Evolutionary conservation across 805 yeast genomes (phyloP).

Genomic region (Zygosaccharomyces bisporus): DNA sequence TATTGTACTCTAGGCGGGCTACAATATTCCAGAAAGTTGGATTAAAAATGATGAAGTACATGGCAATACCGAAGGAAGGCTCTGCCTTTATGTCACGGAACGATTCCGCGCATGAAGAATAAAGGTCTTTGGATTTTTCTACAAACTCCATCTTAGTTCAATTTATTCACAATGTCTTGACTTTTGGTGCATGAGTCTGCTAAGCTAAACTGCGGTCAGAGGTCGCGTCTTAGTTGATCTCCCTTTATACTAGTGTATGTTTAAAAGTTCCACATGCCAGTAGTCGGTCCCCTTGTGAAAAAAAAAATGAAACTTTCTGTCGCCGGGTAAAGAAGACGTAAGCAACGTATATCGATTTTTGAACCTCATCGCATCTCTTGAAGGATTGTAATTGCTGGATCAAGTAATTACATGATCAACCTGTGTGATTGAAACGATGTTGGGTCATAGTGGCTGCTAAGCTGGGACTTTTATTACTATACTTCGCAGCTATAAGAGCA

Average conservation of each 20-base stretch:
- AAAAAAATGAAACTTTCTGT: background rate
- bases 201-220: too few species aligned
- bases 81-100: slow-evolving; percentile 21
- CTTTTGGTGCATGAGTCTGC: too few species aligned
- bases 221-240: too few species aligned
- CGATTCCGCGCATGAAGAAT: slow-evolving; percentile 14
- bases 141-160: background rate
- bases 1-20: slow-evolving; percentile 81
- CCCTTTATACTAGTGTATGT: background rate
- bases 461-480: background rate
- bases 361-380: slow-evolving; percentile 3
- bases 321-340: slow-evolving; percentile 5
- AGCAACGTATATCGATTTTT: background rate
- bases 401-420: slow-evolving; percentile 7
- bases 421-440: slow-evolving; percentile 4
- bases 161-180: background rate
- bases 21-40: slow-evolving; percentile 94
- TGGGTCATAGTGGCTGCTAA: background rate
- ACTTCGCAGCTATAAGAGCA: slow-evolving; percentile 1
- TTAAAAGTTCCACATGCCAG: slow-evolving; percentile 1
- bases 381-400: slow-evolving; percentile 11
- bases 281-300: background rate
- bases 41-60: slow-evolving; percentile 76
- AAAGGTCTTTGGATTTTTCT: slow-evolving; percentile 8
- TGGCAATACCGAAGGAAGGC: slow-evolving; percentile 40